Conservation (phyloP, 108 stramenopile genomes). For the Phaeodactylum tricornutum region DNA sequence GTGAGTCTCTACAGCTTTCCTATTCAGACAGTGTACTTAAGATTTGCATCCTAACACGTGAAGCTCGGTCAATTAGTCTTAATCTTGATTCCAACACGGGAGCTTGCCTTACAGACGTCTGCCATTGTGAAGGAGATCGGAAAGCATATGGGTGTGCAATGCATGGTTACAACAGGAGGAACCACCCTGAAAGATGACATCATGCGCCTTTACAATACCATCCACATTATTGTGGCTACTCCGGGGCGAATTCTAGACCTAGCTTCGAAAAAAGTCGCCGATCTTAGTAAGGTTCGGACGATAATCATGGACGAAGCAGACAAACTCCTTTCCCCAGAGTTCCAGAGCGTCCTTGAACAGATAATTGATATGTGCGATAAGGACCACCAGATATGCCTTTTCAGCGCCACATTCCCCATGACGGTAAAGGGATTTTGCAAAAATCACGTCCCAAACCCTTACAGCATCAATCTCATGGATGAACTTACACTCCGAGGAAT, state of each 20-base stretch:
- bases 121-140: constrained; percentile 98
- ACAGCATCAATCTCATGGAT: constrained; percentile 98
- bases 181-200: constrained; percentile 97
- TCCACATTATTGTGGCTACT: constrained; percentile 93
- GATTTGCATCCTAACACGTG: not conserved
- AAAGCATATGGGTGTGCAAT: constrained; percentile 95
- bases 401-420: constrained; percentile 98
- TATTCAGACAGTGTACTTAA: not conserved
- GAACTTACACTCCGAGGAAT: constrained; percentile 98
- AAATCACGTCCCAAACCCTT: constrained; percentile 85
- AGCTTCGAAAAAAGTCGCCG: constrained; percentile 92
- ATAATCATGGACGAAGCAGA: constrained; percentile 99
- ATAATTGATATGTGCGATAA: constrained; percentile 78
- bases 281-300: constrained; percentile 87
- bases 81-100: constrained; percentile 95
- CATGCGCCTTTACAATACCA: constrained; percentile 94
- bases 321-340: constrained; percentile 94
- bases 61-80: constrained; percentile 42
- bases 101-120: constrained; percentile 97
- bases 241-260: constrained; percentile 97
- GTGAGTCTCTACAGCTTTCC: constrained; percentile 17
- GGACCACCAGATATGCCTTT: constrained; percentile 95
- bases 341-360: constrained; percentile 93
- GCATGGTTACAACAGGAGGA: constrained; percentile 98
- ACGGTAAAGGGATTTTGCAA: constrained; percentile 95